A percentile compares a stretch with the other conserved stretches of the same genome.
These are phyloP conservation scores for Onygenales sp. DNA, from an alignment of 2,329 filamentous ascomycete species.

Conservation along the genomic window DNA sequence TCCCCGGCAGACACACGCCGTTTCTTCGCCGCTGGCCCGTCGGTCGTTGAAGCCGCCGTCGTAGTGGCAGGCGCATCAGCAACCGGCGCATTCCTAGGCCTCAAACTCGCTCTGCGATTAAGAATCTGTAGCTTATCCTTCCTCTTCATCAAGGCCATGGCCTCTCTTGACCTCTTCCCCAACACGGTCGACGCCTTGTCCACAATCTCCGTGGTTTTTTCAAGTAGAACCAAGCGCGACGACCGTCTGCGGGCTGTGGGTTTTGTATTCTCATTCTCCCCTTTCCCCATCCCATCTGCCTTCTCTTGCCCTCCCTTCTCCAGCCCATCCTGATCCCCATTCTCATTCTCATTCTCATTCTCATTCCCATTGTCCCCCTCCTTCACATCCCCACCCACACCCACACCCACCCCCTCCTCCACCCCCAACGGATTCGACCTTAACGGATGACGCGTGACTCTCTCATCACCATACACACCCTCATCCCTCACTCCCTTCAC, in stretches of 20 bases:
- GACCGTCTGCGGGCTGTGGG: slow-evolving; percentile 28
- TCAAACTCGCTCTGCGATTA: slow-evolving; percentile 46
- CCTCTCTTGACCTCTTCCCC: slow-evolving; percentile 52
- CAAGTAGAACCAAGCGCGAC: slow-evolving; percentile 33
- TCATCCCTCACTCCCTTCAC: slow-evolving; percentile 10
- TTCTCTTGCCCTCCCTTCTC: slow-evolving; percentile 15
- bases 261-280: slow-evolving; percentile 15
- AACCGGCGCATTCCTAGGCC: slow-evolving; percentile 32
- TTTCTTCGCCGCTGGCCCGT: slow-evolving; percentile 30
- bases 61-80: slow-evolving; percentile 2
- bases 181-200: slow-evolving; percentile 43
- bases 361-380: background rate
- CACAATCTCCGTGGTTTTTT: slow-evolving; percentile 36
- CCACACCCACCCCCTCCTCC: background rate
- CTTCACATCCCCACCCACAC: background rate
- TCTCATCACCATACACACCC: slow-evolving; percentile 20
- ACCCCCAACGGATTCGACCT: background rate
- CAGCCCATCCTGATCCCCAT: slow-evolving; percentile 5
- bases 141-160: slow-evolving; percentile 41
- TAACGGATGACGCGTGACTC: slow-evolving; percentile 7
- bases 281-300: slow-evolving; percentile 14
- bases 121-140: slow-evolving; percentile 48
- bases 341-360: background rate
- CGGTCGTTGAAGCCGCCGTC: slow-evolving; percentile 8
- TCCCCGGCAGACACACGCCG: slow-evolving; percentile 32